Evolutionary conservation across 495 filamentous ascomycete genomes (phyloP).

Genomic region (Tuber microsphaerosporum): DNA sequence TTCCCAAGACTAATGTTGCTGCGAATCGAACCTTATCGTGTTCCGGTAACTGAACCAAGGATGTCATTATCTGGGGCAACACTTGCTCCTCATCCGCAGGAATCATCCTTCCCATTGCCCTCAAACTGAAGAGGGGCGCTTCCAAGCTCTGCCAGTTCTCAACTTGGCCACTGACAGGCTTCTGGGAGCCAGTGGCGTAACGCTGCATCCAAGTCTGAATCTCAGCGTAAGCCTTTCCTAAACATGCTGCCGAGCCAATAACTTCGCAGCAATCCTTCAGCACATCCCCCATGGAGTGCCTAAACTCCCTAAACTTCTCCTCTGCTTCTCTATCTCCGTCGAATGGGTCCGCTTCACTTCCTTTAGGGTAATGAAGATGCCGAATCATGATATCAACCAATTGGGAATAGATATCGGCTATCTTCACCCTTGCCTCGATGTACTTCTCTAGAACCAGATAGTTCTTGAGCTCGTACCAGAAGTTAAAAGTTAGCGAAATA

Average conservation of each 20-base stretch:
- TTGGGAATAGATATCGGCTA: conserved; percentile 70
- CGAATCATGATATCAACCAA: conserved; percentile 89
- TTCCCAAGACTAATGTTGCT: conserved; percentile 88
- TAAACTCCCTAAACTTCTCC: conserved; percentile 93
- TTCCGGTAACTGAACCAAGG: conserved; percentile 86
- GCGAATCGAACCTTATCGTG: conserved; percentile 96
- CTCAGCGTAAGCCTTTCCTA: conserved; percentile 72
- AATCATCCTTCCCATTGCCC: conserved; percentile 97
- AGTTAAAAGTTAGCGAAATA: conserved; percentile 82
- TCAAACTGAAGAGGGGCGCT: conserved; percentile 87
- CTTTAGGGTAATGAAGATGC: conserved; percentile 81
- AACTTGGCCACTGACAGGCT: conserved; percentile 49
- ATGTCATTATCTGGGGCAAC: conserved; percentile 78
- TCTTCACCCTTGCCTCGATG: conserved; percentile 65
- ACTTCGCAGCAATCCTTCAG: conserved; percentile 96
- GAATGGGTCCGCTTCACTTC: conserved; percentile 75
- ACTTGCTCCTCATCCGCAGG: conserved; percentile 76
- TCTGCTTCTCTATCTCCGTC: conserved; percentile 93
- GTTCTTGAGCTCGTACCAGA: conserved; percentile 98
- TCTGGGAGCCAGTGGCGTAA: conserved; percentile 60
- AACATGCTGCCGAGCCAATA: conserved; percentile 81
- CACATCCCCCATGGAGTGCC: conserved; percentile 95
- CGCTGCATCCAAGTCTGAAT: conserved; percentile 81
- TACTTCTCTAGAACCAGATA: conserved; percentile 86
- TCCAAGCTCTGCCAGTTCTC: conserved; percentile 95